These are phyloP conservation scores for Blastobotrys illinoisensis DNA, from an alignment of 1,139 yeast species.

Conservation along the genomic window DNA sequence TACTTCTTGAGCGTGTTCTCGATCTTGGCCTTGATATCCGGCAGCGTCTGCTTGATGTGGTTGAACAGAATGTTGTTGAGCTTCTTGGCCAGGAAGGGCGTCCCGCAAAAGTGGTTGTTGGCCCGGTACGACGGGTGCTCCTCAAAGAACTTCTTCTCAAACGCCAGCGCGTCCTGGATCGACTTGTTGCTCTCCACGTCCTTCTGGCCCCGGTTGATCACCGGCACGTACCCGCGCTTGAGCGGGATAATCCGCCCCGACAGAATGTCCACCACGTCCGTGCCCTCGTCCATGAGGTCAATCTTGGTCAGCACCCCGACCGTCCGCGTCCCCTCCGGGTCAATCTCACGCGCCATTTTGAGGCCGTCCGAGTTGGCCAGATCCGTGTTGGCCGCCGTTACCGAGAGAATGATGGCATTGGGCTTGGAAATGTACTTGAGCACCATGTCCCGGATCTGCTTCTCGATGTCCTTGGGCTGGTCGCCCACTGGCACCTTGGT, in stretches of 20 bases:
- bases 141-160: constrained; percentile 77
- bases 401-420: constrained; percentile 91
- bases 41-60: constrained; percentile 91
- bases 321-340: constrained; percentile 94
- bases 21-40: constrained; percentile 89
- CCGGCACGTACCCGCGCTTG: constrained; percentile 95
- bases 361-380: constrained; percentile 96
- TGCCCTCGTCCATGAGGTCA: constrained; percentile 96
- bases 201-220: constrained; percentile 94
- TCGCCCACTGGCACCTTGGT: constrained; percentile 99
- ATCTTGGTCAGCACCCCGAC: constrained; percentile 96
- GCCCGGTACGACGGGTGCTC: constrained; percentile 93
- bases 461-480: constrained; percentile 96
- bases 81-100: constrained; percentile 92
- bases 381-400: constrained; percentile 96
- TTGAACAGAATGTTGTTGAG: constrained; percentile 83
- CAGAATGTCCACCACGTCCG: constrained; percentile 95
- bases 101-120: constrained; percentile 90
- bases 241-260: constrained; percentile 95
- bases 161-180: constrained; percentile 79
- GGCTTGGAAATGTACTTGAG: constrained; percentile 92
- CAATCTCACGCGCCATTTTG: constrained; percentile 94
- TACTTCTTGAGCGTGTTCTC: constrained; percentile 86
- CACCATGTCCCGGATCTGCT: constrained; percentile 89
- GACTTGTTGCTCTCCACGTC: constrained; percentile 86